Conservation (phyloP, 1,284 basidiomycete species). For the Flammula alnicola region DNA sequence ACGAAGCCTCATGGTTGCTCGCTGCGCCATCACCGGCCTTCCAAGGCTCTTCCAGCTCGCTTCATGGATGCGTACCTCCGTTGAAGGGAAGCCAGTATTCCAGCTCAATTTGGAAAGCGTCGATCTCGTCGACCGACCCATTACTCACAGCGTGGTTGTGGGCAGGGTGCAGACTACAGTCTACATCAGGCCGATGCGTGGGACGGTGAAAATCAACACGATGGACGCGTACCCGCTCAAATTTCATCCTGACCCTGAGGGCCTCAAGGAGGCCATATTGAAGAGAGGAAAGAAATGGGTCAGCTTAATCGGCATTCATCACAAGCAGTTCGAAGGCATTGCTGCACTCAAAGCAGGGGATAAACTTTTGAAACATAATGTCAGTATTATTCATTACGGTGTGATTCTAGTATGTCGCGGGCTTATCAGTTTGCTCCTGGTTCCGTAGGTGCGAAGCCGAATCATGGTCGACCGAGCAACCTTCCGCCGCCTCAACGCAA, state of each 20-base stretch:
- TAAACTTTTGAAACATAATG: conserved; percentile 49
- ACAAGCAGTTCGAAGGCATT: conserved; percentile 57
- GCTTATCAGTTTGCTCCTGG: conserved; percentile 5
- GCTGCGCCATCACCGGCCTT: conserved; percentile 56
- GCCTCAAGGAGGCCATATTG: conserved; percentile 41
- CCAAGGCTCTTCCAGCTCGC: conserved; percentile 51
- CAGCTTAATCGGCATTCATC: conserved; percentile 52
- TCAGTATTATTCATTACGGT: no score
- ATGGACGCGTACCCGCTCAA: conserved; percentile 56
- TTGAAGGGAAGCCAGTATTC: conserved; percentile 38
- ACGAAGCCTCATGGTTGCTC: conserved; percentile 49
- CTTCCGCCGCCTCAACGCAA: conserved; percentile 54
- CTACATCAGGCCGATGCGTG: conserved; percentile 45
- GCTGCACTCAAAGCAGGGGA: conserved; percentile 42
- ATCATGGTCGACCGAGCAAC: conserved; percentile 61
- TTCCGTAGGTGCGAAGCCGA: conserved; percentile 44
- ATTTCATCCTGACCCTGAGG: conserved; percentile 47
- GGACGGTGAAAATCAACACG: conserved; percentile 50
- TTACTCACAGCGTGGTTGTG: conserved; percentile 37
- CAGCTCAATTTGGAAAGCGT: conserved; percentile 51
- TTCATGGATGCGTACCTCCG: conserved; percentile 39
- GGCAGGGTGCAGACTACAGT: conserved; percentile 48
- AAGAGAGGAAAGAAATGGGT: conserved; percentile 58
- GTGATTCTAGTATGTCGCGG: conserved; percentile 5
- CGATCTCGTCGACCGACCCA: conserved; percentile 47